Evolutionary conservation across 768 basidiomycete species (phyloP), one percentile per base, ranked within the genome.

Genomic region (Infundibulicybe gibba): DNA sequence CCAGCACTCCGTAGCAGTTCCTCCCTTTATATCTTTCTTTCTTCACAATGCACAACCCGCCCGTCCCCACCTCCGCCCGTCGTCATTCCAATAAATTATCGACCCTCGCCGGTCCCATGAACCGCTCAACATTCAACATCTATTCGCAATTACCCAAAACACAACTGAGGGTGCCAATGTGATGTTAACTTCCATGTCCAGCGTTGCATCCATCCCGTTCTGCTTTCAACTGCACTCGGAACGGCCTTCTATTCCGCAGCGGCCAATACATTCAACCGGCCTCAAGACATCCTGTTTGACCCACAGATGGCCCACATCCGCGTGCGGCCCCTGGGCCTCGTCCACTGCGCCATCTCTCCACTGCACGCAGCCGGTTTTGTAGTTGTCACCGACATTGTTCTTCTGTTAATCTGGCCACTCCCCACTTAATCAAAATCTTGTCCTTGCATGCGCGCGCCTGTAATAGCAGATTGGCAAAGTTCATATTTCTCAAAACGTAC

Each of bases 231-330:
- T 0, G 92, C 94, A 0, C 60, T 88, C 20, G 97, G 97, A 33
- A 97, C 94, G 0, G 81, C 86, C 0, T 75, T 99, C 37, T 97
- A 94, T 62, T 86, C 88, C 5, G 91, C 93, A 2, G 90, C 94
- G 0, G 97, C 97, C 21, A 97, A 97, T 61, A 78, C 95, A 2
- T 74, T 97, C 57, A 99, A 99, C 67, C 93, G 98, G 63, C 70
- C 98, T 2, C 87, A 94, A 59, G 97, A 99, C 66, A 75, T 90
- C 6, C 97, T 97, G 0, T 90, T 93, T 53, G 97, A 99, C 58
- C 94, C 97, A 0, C 97, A 99, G 61, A 98, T 97, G 86, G 76
- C 83, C 0, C 81, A 95, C 40, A 98, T 95, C 0, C 80, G 94
- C 25, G 83, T 75, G 45, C 74, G 97, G 14, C 94, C 95, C 0